phyloP scores from a whole-genome alignment of 2,329 filamentous ascomycete genomes.

The Neospermospora avenae region DNA sequence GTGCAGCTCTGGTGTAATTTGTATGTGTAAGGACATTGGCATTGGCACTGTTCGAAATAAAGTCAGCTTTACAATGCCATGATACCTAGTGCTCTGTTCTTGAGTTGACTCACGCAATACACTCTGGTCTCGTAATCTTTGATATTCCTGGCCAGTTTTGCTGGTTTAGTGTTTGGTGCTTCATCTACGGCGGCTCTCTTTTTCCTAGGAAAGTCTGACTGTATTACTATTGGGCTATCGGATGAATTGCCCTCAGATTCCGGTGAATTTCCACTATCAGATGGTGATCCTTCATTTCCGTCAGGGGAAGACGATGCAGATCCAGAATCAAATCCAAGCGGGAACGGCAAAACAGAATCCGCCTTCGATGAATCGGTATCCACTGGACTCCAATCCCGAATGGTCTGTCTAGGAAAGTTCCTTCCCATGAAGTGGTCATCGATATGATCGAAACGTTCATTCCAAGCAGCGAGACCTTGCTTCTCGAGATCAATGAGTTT shows the following conservation, averaged over 20 bases:
- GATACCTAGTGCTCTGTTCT: background rate
- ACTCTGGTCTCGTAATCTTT: slow-evolving; percentile 12
- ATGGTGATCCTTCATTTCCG: background rate
- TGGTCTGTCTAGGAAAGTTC: slow-evolving; percentile 40
- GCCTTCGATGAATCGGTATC: slow-evolving; percentile 26
- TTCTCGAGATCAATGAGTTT: slow-evolving; percentile 47
- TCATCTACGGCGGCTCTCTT: slow-evolving; percentile 15
- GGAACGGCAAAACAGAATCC: background rate
- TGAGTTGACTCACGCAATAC: slow-evolving; percentile 23
- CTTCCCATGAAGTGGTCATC: slow-evolving; percentile 65
- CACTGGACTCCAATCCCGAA: slow-evolving; percentile 51
- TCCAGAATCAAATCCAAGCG: background rate
- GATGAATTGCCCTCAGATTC: background rate
- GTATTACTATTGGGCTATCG: background rate
- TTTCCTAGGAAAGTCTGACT: background rate
- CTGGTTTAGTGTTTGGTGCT: slow-evolving; percentile 1
- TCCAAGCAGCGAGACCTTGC: slow-evolving; percentile 53
- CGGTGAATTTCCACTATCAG: background rate
- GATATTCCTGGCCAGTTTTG: slow-evolving; percentile 10
- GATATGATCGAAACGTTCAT: slow-evolving; percentile 69
- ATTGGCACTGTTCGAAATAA: background rate
- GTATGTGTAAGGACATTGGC: background rate
- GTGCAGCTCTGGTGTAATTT: background rate
- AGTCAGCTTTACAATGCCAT: background rate
- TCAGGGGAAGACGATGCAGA: background rate